These are phyloP conservation scores for Croton setiger DNA, from an alignment of 441 rosid genomes.

Conservation along the genomic window DNA sequence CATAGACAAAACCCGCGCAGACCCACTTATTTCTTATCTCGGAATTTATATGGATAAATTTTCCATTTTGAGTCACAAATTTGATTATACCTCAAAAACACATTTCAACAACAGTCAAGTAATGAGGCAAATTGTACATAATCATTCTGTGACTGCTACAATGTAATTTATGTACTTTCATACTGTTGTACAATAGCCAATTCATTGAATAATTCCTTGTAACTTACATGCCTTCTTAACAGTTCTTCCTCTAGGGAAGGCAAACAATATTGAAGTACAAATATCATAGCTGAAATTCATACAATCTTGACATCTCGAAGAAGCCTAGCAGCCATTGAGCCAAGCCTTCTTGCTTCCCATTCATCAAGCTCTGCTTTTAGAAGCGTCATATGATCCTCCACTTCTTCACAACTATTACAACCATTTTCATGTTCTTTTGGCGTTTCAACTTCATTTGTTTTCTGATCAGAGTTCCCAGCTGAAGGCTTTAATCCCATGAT, in stretches of 20 bases:
- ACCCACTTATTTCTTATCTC: conserved; percentile 65
- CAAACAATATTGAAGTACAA: too few relatives aligned
- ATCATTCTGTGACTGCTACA: conserved; percentile 21
- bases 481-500: conserved; percentile 54
- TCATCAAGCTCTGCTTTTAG: conserved; percentile 55
- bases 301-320: conserved; percentile 69
- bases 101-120: conserved; percentile 20
- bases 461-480: conserved; percentile 28
- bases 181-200: background rate
- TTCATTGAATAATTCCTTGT: background rate
- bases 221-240: background rate
- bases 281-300: conserved; percentile 28
- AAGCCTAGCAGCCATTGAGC: conserved; percentile 94
- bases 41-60: conserved; percentile 60
- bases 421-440: conserved; percentile 19
- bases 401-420: conserved; percentile 25
- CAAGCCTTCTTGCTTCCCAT: conserved; percentile 93
- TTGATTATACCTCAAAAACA: conserved; percentile 15
- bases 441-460: conserved; percentile 29
- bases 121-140: conserved; percentile 9
- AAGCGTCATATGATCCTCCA: conserved; percentile 31
- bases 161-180: conserved; percentile 7
- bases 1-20: conserved; percentile 52
- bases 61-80: conserved; percentile 25
- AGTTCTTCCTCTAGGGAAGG: background rate